These are phyloP conservation scores for Venturiaceae sp. DNA, from an alignment of 2,329 filamentous ascomycete species.

Conservation along the genomic window DNA sequence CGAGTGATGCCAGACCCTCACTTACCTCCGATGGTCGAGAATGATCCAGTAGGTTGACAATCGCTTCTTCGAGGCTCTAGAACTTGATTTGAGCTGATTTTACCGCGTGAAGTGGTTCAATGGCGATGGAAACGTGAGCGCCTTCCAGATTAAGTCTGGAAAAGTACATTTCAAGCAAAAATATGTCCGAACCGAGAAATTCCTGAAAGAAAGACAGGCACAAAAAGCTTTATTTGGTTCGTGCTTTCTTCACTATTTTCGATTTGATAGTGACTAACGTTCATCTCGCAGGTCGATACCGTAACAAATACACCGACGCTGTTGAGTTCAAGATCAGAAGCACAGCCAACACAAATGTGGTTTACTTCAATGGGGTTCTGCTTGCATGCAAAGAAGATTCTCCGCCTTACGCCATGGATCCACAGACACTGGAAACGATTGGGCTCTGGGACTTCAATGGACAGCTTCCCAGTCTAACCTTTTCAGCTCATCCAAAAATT, in stretches of 20 bases:
- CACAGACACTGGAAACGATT: background rate
- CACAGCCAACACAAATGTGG: background rate
- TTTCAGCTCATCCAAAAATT: constrained; percentile 36
- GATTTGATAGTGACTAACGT: no score
- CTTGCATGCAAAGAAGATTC: background rate
- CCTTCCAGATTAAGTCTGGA: background rate
- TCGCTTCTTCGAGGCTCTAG: background rate
- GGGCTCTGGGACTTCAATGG: background rate
- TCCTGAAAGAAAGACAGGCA: background rate
- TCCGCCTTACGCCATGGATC: background rate
- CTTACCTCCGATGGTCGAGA: background rate
- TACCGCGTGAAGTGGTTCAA: background rate
- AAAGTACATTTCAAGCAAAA: background rate
- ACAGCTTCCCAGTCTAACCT: constrained; percentile 12
- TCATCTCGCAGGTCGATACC: background rate
- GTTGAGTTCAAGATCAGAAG: background rate
- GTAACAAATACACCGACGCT: background rate
- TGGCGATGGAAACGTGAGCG: background rate
- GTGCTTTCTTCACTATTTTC: no score
- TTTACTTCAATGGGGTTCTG: background rate
- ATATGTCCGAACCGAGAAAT: background rate
- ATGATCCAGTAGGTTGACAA: background rate
- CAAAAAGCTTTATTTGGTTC: background rate
- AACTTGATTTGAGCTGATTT: background rate
- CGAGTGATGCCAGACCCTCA: background rate